These are phyloP conservation scores for Prunus armeniaca DNA, from an alignment of 306 rosid species.

Conservation along the genomic window DNA sequence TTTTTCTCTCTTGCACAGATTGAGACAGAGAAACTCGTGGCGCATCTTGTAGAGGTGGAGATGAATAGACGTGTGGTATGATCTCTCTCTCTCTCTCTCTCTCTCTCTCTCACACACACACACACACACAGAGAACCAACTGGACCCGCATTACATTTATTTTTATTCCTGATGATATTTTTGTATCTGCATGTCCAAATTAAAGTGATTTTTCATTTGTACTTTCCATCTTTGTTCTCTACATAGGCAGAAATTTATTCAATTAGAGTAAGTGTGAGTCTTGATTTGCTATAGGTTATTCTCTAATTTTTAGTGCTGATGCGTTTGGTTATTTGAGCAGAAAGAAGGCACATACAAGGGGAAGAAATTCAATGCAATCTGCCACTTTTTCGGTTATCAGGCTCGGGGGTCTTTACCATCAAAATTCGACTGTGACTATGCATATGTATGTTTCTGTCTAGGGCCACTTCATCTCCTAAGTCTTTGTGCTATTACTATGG, in stretches of 20 bases:
- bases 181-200: background rate
- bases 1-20: constrained; percentile 48
- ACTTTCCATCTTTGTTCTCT: background rate
- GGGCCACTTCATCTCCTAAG: constrained; percentile 17
- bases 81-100: background rate
- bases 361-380: constrained; percentile 93
- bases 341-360: constrained; percentile 97
- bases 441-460: constrained; percentile 59
- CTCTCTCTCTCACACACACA: no score
- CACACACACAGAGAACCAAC: background rate
- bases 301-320: constrained; percentile 2
- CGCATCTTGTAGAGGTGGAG: constrained; percentile 92
- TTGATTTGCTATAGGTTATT: background rate
- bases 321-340: constrained; percentile 45
- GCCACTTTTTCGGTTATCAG: constrained; percentile 98
- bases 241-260: background rate
- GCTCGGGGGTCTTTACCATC: constrained; percentile 99
- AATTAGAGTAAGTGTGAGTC: background rate
- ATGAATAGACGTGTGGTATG: constrained; percentile 85
- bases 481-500: constrained; percentile 3
- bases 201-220: background rate
- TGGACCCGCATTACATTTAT: background rate
- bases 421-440: constrained; percentile 95
- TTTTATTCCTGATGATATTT: constrained; percentile 1
- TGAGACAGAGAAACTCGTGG: constrained; percentile 95